Evolutionary conservation across 2,329 filamentous ascomycete genomes (phyloP), one percentile per base, ranked within the genome.

Genomic region (Colletotrichum chrysophilum): DNA sequence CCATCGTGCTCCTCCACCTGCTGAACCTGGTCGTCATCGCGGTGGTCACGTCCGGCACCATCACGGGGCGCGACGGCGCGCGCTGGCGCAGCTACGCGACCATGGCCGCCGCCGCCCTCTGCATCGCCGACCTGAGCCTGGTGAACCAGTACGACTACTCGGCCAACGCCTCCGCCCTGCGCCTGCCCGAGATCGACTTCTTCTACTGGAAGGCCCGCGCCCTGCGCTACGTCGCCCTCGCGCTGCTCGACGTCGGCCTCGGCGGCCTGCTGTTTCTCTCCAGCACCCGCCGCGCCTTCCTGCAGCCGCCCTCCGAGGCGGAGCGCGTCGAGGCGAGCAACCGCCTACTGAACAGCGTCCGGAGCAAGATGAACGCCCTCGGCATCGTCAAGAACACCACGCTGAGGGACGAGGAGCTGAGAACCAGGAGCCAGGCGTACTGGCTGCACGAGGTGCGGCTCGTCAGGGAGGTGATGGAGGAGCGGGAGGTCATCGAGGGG

Each of bases 331-430:
- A 95, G 78, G 80, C 84, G 2, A 86, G 88, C 2, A 89, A 91
- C 66, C 87, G 89, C 65, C 84, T 87, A 4, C 83, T 98, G 65
- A 90, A 91, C 58, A 85, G 85, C 7, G 88, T 91, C 14, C 90
- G 92, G 82, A 89, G 91, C 70, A 95, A 93, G 83, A 83, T 98
- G 76, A 92, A 91, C 79, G 94, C 94, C 1, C 86, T 94, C 48
- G 94, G 92, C 9, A 92, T 98, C 73, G 86, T 98, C 61, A 91
- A 94, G 82, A 98, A 98, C 86, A 95, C 95, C 4, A 90, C 94
- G 18, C 88, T 94, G 72, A 87, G 96, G 71, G 95, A 98, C 84
- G 89, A 91, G 77, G 90, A 90, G 58, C 86, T 98, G 83, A 91
- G 96, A 75, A 88, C 85, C 4, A 89, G 90, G 74, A 90, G 90